Conservation (phyloP, 2,329 filamentous ascomycete species). For the Phaeosphaeriaceae sp. region DNA sequence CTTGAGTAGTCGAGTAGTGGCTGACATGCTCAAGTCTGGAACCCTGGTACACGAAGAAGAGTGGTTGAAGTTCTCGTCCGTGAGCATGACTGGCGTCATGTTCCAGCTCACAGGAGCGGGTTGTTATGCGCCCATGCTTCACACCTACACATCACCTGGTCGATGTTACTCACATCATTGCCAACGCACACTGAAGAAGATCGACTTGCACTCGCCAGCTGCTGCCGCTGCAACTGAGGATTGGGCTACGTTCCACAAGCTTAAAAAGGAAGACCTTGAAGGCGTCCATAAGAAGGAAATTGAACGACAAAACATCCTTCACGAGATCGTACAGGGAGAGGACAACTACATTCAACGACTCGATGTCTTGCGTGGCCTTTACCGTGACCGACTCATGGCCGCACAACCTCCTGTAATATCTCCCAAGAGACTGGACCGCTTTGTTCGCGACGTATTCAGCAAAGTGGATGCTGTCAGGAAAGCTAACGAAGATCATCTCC, state of each 20-base stretch:
- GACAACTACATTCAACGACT: constrained; percentile 90
- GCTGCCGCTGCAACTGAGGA: constrained; percentile 73
- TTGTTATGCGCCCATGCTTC: constrained; percentile 87
- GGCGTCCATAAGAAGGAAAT: constrained; percentile 83
- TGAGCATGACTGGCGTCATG: constrained; percentile 84
- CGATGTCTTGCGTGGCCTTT: constrained; percentile 83
- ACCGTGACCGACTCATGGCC: constrained; percentile 78
- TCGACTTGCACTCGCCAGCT: constrained; percentile 81
- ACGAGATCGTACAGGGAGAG: constrained; percentile 94
- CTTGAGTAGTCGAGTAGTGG: constrained; percentile 78
- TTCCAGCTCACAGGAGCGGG: constrained; percentile 92
- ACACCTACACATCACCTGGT: constrained; percentile 71
- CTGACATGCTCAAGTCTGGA: constrained; percentile 79
- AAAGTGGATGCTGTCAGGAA: constrained; percentile 87
- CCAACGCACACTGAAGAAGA: constrained; percentile 91
- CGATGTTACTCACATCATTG: constrained; percentile 95
- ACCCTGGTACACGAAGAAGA: constrained; percentile 90
- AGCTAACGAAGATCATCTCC: constrained; percentile 89
- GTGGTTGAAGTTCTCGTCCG: constrained; percentile 92
- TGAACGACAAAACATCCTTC: constrained; percentile 89
- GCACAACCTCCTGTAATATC: constrained; percentile 83
- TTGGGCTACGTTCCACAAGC: constrained; percentile 88
- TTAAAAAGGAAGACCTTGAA: constrained; percentile 79
- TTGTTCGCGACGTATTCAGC: constrained; percentile 86
- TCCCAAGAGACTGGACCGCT: constrained; percentile 78